Evolutionary conservation across 352 stramenopile species (phyloP).

Genomic region (Phytophthora fragariaefolia): DNA sequence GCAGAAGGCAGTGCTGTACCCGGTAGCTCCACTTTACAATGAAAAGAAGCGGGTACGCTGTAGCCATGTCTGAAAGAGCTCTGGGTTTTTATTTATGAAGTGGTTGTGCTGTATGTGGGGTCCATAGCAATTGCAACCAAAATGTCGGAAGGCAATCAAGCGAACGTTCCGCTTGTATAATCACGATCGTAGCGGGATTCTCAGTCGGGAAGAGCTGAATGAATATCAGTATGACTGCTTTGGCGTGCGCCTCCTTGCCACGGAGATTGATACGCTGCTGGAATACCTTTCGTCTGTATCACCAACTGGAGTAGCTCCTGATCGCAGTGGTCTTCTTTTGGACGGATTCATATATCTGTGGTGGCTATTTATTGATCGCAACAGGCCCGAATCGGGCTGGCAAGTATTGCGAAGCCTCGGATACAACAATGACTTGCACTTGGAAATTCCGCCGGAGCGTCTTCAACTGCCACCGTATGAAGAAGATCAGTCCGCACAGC

Average conservation of each 20-base stretch:
- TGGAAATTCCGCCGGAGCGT: conserved; percentile 79
- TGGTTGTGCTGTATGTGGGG: not conserved
- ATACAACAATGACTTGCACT: conserved; percentile 81
- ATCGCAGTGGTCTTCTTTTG: conserved; percentile 71
- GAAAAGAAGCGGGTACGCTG: conserved; percentile 74
- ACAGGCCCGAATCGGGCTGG: conserved; percentile 90
- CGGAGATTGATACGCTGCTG: conserved; percentile 89
- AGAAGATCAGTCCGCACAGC: conserved; percentile 78
- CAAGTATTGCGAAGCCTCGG: conserved; percentile 82
- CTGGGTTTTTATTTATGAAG: not conserved
- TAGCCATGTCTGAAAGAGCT: not conserved
- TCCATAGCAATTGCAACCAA: conserved; percentile 73
- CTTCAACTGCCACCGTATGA: conserved; percentile 62
- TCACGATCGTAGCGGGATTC: conserved; percentile 75
- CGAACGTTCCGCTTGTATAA: conserved; percentile 90
- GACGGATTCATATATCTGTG: conserved; percentile 87
- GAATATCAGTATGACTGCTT: conserved; percentile 92
- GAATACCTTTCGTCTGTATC: conserved; percentile 77
- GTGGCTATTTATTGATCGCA: conserved; percentile 90
- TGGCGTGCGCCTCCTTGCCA: conserved; percentile 74
- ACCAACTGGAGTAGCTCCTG: conserved; percentile 67
- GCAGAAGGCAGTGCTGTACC: conserved; percentile 91
- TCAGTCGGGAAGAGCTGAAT: conserved; percentile 89
- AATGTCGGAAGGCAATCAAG: conserved; percentile 87
- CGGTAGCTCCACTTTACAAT: conserved; percentile 88